These are phyloP conservation scores for Rosa persica DNA, from an alignment of 306 rosid species.

Conservation along the genomic window DNA sequence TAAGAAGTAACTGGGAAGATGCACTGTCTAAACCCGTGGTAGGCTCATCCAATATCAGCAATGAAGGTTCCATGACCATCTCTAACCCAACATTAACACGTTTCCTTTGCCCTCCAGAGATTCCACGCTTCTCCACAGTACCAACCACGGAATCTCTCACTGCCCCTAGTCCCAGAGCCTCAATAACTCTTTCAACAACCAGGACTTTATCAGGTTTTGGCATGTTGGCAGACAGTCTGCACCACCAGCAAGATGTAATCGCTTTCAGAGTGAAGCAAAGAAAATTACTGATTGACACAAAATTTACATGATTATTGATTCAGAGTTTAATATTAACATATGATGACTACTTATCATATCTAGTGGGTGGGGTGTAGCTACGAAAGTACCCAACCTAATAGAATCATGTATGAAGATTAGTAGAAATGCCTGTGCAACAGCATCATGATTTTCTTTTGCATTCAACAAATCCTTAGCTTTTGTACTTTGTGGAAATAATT, in stretches of 20 bases:
- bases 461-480: background rate
- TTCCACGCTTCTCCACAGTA: conserved; percentile 73
- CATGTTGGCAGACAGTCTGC: conserved; percentile 70
- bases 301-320: background rate
- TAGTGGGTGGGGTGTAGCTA: background rate
- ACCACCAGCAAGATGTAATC: conserved; percentile 28
- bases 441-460: background rate
- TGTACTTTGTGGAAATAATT: background rate
- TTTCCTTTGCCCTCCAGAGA: conserved; percentile 79
- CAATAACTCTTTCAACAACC: conserved; percentile 81
- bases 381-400: background rate
- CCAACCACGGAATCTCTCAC: conserved; percentile 83
- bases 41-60: conserved; percentile 79
- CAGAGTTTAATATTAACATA: no score
- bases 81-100: conserved; percentile 85
- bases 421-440: background rate
- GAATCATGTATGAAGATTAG: background rate
- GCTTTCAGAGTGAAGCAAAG: conserved; percentile 17
- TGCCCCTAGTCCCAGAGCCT: conserved; percentile 74
- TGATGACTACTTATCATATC: background rate
- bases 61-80: conserved; percentile 92
- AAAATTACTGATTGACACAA: conserved; percentile 13
- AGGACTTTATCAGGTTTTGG: conserved; percentile 84
- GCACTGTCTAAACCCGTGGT: conserved; percentile 83
- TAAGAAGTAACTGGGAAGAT: conserved; percentile 70